Conservation (phyloP, 768 basidiomycete genomes). For the Imleria badia region DNA sequence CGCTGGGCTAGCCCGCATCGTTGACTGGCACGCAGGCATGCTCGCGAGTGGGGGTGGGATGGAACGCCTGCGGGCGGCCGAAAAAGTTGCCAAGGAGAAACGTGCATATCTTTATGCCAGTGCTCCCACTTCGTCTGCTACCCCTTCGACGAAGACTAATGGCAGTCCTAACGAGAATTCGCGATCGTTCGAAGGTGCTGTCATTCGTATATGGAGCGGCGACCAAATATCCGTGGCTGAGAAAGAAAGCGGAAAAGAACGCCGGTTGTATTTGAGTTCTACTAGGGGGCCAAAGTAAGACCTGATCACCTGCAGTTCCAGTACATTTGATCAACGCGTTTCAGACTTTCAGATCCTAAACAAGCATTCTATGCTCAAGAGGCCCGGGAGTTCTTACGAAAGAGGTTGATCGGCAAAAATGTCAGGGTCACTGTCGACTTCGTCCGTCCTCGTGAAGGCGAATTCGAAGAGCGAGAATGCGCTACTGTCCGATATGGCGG, state of each 20-base stretch:
- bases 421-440: conserved; percentile 88
- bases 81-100: conserved; percentile 77
- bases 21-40: conserved; percentile 98
- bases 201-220: conserved; percentile 87
- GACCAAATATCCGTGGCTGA: conserved; percentile 85
- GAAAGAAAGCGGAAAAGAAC: conserved; percentile 72
- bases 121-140: conserved; percentile 36
- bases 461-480: conserved; percentile 91
- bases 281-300: conserved; percentile 79
- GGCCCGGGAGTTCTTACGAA: conserved; percentile 90
- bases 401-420: conserved; percentile 87
- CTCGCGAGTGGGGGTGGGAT: conserved; percentile 80
- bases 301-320: not conserved
- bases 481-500: conserved; percentile 85
- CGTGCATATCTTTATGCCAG: conserved; percentile 69
- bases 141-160: conserved; percentile 45
- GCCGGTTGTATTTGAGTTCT: conserved; percentile 84
- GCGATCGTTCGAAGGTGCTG: conserved; percentile 74
- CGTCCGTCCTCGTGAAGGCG: conserved; percentile 86
- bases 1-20: conserved; percentile 83
- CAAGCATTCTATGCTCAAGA: conserved; percentile 89
- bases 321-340: conserved; percentile 2
- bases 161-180: conserved; percentile 43
- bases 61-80: conserved; percentile 84
- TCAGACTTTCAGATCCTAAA: conserved; percentile 79